These are phyloP conservation scores for Pterocarpus santalinus DNA, from an alignment of 306 rosid species.

Conservation along the genomic window DNA sequence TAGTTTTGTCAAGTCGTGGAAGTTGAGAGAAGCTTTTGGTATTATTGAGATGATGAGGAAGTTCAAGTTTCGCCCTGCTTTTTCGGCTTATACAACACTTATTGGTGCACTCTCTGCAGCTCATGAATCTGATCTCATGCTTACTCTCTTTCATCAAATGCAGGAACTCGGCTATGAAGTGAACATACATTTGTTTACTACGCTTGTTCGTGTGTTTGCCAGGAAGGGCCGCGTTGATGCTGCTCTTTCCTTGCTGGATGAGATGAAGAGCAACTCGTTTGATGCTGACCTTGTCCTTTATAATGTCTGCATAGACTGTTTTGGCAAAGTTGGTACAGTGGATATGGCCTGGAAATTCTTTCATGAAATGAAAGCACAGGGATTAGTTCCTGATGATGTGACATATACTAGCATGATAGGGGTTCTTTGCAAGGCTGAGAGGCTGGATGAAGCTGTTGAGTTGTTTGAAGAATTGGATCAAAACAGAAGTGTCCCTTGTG, in stretches of 20 bases:
- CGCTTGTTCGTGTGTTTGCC: slow-evolving; percentile 83
- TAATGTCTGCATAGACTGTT: slow-evolving; percentile 92
- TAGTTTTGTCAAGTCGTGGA: slow-evolving; percentile 61
- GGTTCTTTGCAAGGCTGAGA: slow-evolving; percentile 90
- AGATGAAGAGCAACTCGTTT: slow-evolving; percentile 83
- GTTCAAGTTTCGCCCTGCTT: slow-evolving; percentile 92
- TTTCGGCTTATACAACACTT: slow-evolving; percentile 85
- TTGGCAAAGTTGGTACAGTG: slow-evolving; percentile 89
- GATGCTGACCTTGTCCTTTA: slow-evolving; percentile 84
- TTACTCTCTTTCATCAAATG: slow-evolving; percentile 83
- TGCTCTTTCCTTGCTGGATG: slow-evolving; percentile 91
- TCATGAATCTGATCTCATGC: slow-evolving; percentile 69
- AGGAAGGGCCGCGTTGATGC: slow-evolving; percentile 81
- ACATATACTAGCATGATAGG: slow-evolving; percentile 94
- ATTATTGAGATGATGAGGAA: slow-evolving; percentile 86
- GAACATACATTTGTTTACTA: slow-evolving; percentile 85
- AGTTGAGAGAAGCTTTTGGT: slow-evolving; percentile 71
- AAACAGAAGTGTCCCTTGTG: slow-evolving; percentile 84
- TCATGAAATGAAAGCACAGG: slow-evolving; percentile 86
- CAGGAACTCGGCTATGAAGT: slow-evolving; percentile 94
- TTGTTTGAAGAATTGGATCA: slow-evolving; percentile 84
- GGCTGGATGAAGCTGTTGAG: slow-evolving; percentile 78
- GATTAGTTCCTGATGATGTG: slow-evolving; percentile 81
- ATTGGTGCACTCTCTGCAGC: slow-evolving; percentile 80
- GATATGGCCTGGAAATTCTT: slow-evolving; percentile 99